Base-by-base conservation (phyloP, 768 basidiomycete genomes). In the Lyophyllum shimeji region DNA sequence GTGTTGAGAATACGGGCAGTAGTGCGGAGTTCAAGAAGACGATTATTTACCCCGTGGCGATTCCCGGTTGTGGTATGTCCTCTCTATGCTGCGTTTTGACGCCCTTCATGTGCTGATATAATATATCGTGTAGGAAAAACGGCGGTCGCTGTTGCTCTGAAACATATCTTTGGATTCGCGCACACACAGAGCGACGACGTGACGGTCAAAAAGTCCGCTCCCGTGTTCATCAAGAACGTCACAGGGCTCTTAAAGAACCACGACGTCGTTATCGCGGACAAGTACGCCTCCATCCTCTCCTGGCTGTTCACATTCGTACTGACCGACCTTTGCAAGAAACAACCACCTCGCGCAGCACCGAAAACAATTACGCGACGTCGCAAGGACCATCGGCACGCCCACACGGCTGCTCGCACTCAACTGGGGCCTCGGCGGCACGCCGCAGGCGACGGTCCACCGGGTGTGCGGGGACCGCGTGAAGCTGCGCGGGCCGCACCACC, bases 181-280 rank as follows among this genome's bases (percentile, higher is more conserved):
- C 97, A 98, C 67, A 93, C 91, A 0, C 97, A 98, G 67, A 93
- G 89, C 64, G 97, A 99, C 67, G 93, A 98, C 65, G 81, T 98
- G 3, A 75, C 78, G 39, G 80, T 69, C 34, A 98, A 94, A 73
- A 93, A 87, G 67, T 50, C 88, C 1, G 93, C 79, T 0, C 78
- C 85, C 0, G 58, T 67, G 2, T 96, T 96, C 67, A 65, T 92
- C 52, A 85, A 77, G 67, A 95, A 91, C 56, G 89, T 97, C 37
- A 65, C 72, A 13, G 66, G 74, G 0, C 76, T 90, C 1, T 75
- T 98, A 23, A 67, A 80, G 51, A 76, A 67, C 0, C 74, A 90
- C 48, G 79, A 90, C 56, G 83, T 98, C 0, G 95, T 98, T 21
- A 91, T 92, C 58, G 95, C 95, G 24, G 97, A 98, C 71, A 92